Conservation (phyloP, 179 eudicot species). For the Actinidia arguta region DNA sequence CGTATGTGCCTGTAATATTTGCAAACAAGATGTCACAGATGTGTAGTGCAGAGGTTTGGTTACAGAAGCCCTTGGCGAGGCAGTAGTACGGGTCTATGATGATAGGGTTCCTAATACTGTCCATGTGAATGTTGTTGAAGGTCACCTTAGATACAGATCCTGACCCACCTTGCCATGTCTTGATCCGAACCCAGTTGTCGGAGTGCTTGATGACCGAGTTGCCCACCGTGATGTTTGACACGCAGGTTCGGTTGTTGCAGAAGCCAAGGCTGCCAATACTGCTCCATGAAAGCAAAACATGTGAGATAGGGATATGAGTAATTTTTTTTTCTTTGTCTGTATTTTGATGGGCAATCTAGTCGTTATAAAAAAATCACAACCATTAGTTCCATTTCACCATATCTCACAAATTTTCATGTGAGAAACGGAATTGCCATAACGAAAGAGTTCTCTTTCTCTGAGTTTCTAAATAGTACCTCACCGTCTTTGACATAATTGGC, state of each 20-base stretch:
- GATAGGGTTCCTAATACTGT: constrained; percentile 76
- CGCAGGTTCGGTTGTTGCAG: constrained; percentile 80
- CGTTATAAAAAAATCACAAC: too few relatives aligned
- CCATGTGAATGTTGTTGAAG: constrained; percentile 81
- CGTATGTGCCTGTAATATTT: constrained; percentile 80
- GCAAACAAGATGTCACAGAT: constrained; percentile 59
- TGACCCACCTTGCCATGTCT: constrained; percentile 97
- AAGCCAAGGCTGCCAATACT: constrained; percentile 94
- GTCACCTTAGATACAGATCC: constrained; percentile 76
- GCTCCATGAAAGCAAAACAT: constrained; percentile 12
- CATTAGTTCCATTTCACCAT: too few relatives aligned
- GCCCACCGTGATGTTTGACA: constrained; percentile 71
- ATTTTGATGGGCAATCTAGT: too few relatives aligned
- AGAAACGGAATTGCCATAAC: too few relatives aligned
- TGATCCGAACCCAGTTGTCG: constrained; percentile 84
- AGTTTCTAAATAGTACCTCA: too few relatives aligned
- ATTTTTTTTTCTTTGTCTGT: too few relatives aligned
- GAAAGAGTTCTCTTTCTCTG: too few relatives aligned
- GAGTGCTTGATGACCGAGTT: constrained; percentile 77
- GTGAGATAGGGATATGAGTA: too few relatives aligned
- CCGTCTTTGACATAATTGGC: too few relatives aligned
- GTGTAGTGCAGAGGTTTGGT: constrained; percentile 78
- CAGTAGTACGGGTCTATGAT: constrained; percentile 90
- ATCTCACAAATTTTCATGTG: too few relatives aligned
- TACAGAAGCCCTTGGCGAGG: constrained; percentile 54